A percentile compares a stretch with the other conserved stretches of the same genome.
Conservation (phyloP, 495 filamentous ascomycete genomes). For the Massariosphaeria phaeospora region DNA sequence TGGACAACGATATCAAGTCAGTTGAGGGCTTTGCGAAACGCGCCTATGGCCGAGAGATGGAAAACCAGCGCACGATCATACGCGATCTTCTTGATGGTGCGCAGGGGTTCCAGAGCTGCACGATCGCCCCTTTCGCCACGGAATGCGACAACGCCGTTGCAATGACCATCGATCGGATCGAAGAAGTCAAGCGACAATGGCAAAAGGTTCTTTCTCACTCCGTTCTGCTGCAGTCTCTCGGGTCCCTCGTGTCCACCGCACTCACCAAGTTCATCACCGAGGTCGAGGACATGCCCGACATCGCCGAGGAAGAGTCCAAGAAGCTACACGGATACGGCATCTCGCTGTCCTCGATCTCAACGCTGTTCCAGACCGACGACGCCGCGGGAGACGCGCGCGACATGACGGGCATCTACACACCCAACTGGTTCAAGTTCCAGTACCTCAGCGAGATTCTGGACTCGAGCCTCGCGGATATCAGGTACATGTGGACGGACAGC, state of each 20-base stretch:
- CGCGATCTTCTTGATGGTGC: constrained; percentile 77
- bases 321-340: constrained; percentile 69
- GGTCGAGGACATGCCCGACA: constrained; percentile 78
- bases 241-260: constrained; percentile 73
- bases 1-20: constrained; percentile 65
- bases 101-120: constrained; percentile 60
- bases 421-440: constrained; percentile 83
- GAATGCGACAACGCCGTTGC: constrained; percentile 69
- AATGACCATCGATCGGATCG: constrained; percentile 61
- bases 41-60: constrained; percentile 82
- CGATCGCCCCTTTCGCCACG: constrained; percentile 54
- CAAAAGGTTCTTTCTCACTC: constrained; percentile 73
- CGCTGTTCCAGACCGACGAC: constrained; percentile 63
- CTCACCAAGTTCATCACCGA: constrained; percentile 77
- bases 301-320: constrained; percentile 81
- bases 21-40: constrained; percentile 76
- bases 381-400: constrained; percentile 36
- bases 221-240: constrained; percentile 77
- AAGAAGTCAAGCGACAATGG: constrained; percentile 68
- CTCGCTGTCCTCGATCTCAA: constrained; percentile 63
- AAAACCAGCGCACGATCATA: constrained; percentile 74
- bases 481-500: constrained; percentile 80
- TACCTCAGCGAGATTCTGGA: constrained; percentile 86
- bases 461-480: constrained; percentile 82
- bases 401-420: constrained; percentile 71